Base-by-base conservation (phyloP, 202 grass and related monocot species). In the Zoysia matrella region DNA sequence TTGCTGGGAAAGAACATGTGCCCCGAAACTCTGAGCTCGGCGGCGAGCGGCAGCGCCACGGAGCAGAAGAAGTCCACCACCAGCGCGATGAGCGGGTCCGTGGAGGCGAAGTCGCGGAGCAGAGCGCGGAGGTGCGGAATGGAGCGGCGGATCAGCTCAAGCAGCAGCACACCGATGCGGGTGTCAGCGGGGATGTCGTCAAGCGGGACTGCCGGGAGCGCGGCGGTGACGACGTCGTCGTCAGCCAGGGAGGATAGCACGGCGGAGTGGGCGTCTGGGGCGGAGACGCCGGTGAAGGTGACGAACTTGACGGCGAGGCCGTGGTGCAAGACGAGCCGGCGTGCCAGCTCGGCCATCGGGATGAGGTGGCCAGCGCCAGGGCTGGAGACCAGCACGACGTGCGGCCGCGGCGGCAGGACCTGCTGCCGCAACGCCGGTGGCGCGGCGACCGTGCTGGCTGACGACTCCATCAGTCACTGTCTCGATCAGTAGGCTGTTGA, bases 341-440 rank as follows among this genome's bases (percentile, higher is more conserved):
- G 70, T 47, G 92, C 89, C 42, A 91, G 80, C 78, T 90, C 91
- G 8, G 78, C 76, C 43, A 90, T 57, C 40, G 88, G 85, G 52
- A 77, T 73, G 3, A 89, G 11, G 80, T 94, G 88, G 39, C 86
- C 92, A 3, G 88, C 76, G 50, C 89, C 83, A 14, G 86, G 75
- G 75, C 83, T 85, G 4, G 83, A 15, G 1, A 91, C 49, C 44
- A 94, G 43, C 44, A 88, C 86, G 40, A 94, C 77, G 44, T 70
- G 86, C 58, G 82, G 57, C 47, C 57, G 45, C 52, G 51, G 64
- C 45, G 2, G 7, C 57, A 14, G 1, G 11, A 11, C 69, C 42
- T 7, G 16, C 10, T 11, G 57, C 11, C 40, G 2, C 5, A 0
- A 1, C 4, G 53, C 30, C 30, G 30, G 30, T 36, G 30, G 30